Percentiles rank a stretch among this genome's conserved stretches.
Conservation (phyloP, 495 filamentous ascomycete species). For the Tuber aestivum region DNA sequence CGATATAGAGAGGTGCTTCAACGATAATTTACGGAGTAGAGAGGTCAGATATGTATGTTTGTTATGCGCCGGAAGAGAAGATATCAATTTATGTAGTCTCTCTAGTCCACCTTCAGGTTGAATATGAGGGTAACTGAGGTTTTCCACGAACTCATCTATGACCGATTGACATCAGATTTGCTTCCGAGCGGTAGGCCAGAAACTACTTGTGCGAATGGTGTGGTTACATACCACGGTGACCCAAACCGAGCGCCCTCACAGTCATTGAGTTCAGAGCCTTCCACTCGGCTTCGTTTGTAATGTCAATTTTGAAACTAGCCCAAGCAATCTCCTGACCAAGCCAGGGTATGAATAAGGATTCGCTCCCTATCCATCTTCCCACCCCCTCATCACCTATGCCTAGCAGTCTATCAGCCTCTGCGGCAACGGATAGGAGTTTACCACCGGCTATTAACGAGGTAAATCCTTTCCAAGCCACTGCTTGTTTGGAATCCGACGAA, state of each 20-base stretch:
- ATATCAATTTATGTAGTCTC: conserved; percentile 35
- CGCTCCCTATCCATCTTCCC: conserved; percentile 61
- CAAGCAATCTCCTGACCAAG: conserved; percentile 51
- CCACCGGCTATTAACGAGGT: conserved; percentile 59
- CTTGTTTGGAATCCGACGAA: conserved; percentile 41
- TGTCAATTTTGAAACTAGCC: conserved; percentile 43
- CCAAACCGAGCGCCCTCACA: conserved; percentile 62
- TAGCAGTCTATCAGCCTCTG: conserved; percentile 64
- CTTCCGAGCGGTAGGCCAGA: not conserved
- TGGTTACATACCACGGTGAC: conserved; percentile 59
- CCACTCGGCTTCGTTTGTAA: conserved; percentile 50
- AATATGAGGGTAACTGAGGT: conserved; percentile 30
- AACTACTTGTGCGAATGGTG: not conserved
- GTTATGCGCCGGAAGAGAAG: conserved; percentile 26
- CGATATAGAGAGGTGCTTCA: conserved; percentile 47
- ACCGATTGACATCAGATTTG: conserved; percentile 38
- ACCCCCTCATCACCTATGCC: conserved; percentile 38
- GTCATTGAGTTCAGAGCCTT: conserved; percentile 58
- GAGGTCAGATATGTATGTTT: conserved; percentile 36
- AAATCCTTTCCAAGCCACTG: conserved; percentile 61
- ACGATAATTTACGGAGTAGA: conserved; percentile 34
- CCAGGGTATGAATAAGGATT: conserved; percentile 63
- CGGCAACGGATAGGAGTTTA: conserved; percentile 62
- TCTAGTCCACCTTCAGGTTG: conserved; percentile 29
- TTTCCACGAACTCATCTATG: conserved; percentile 54